A percentile compares a stretch with the other conserved stretches of the same genome.
Evolutionary conservation across 1,284 basidiomycete species (phyloP).

Genomic region (Naganishia sp.): DNA sequence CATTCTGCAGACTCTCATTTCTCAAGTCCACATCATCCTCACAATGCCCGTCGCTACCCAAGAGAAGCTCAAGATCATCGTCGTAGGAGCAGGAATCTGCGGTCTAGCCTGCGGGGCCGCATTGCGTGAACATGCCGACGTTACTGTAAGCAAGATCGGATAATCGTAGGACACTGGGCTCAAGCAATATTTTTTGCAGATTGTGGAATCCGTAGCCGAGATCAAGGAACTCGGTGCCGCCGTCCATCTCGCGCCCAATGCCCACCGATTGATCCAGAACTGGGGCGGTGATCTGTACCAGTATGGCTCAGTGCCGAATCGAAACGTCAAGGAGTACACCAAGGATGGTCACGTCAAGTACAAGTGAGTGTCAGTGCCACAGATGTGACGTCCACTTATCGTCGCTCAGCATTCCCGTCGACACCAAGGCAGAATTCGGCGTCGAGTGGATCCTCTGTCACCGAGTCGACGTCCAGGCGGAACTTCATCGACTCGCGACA

Average conservation of each 20-base stretch:
- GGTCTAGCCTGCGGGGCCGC: constrained; percentile 40
- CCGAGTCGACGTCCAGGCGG: constrained; percentile 45
- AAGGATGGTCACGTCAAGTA: constrained; percentile 20
- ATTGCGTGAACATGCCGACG: constrained; percentile 38
- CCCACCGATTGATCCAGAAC: constrained; percentile 35
- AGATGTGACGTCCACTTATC: background rate
- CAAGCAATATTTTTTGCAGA: constrained; percentile 14
- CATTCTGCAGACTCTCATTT: background rate
- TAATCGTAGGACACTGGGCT: background rate
- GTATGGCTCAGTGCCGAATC: constrained; percentile 26
- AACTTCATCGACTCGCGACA: constrained; percentile 40
- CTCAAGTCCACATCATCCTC: background rate
- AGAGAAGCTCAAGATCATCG: constrained; percentile 35
- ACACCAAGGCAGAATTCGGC: constrained; percentile 17
- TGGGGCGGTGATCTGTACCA: constrained; percentile 33
- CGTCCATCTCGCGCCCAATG: constrained; percentile 42
- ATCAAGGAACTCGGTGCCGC: constrained; percentile 44
- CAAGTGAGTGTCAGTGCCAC: background rate
- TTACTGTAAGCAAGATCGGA: constrained; percentile 32
- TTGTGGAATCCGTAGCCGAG: constrained; percentile 38
- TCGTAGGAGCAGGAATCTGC: constrained; percentile 42
- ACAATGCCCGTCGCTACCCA: constrained; percentile 14
- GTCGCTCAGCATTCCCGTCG: constrained; percentile 10
- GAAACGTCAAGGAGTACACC: constrained; percentile 11
- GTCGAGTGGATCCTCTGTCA: constrained; percentile 42